phyloP scores from a whole-genome alignment of 2,329 filamentous ascomycete genomes.

The Cytospora piceicola region DNA sequence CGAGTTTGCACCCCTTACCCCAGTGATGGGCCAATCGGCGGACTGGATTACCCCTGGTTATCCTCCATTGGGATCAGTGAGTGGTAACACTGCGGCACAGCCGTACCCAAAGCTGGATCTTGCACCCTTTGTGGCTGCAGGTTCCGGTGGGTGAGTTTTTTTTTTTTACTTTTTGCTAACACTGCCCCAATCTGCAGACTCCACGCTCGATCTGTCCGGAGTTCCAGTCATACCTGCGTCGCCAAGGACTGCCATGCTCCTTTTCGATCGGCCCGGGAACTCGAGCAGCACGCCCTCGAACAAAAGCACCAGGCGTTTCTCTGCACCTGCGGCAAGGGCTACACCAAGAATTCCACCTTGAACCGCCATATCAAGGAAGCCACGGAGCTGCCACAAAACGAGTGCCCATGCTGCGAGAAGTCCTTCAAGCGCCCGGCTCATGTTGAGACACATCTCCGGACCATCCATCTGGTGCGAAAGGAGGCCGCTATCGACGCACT shows the following conservation, averaged over 20 bases:
- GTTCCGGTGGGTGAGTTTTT: constrained; percentile 5
- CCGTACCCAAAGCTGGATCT: neutral
- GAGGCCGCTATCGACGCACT: neutral
- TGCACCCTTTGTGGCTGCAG: neutral
- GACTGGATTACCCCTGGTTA: neutral
- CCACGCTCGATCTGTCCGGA: too few species aligned
- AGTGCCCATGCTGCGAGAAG: neutral
- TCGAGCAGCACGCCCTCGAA: neutral
- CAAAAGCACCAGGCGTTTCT: neutral
- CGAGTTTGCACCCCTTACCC: neutral
- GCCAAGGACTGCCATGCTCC: neutral
- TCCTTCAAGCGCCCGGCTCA: neutral
- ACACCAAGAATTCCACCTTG: neutral
- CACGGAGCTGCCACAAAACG: neutral
- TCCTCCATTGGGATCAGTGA: fast-evolving
- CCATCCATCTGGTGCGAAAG: neutral
- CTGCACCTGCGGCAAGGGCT: neutral
- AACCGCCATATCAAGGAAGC: neutral
- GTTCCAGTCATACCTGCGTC: neutral
- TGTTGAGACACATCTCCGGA: constrained; percentile 7
- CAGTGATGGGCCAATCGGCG: neutral
- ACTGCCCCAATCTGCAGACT: too few species aligned
- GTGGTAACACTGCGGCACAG: neutral
- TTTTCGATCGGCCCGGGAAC: neutral
- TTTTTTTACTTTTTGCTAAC: neutral